Base-by-base conservation (phyloP, 345 rosid species). In the Jatropha curcas region DNA sequence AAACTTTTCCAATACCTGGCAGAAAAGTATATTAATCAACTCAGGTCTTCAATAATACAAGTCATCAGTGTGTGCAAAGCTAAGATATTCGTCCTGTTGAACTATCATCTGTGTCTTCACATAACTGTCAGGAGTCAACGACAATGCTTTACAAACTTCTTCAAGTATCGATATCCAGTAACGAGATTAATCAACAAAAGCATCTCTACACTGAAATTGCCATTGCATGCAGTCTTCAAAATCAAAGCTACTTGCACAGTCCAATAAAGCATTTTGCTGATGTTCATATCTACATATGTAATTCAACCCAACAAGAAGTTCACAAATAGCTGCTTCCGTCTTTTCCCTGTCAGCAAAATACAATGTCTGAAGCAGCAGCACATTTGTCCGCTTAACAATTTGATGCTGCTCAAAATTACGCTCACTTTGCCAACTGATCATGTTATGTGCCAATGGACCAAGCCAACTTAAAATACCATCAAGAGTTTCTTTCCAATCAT, bases 171-270 rank as follows among this genome's bases (percentile, higher is more conserved):
- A 63, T 34, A 62, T 71, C 57, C 61, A 70, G 52, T 76, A 73
- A 53, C 51, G 35, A 56, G 61, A 77, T 81, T 81, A 84, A 74
- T 79, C 70, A 30, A 77, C 71, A 59, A 71, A 84, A 46, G 84
- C 79, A 68, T 81, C 79, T 55, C 84, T 71, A 59, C 74, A 86
- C 76, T 92, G 97, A 77, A 84, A 68, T 65, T 92, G 97, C 98
- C 98, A 92, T 77, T 92, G 91, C 83, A 90, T 71, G 73, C 97
- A 94, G 78, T 88, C 97, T 76, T 90, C 97, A 68, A 86, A 90
- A 87, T 94, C 98, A 50, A 94, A 94, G 80, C 98, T 94, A 82
- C 98, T 94, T 0, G 95, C 90, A 56, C 97, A 94, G 73, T 94
- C 98, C 79, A 90, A 56, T 69, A 92, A 77, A 1, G 97, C 97